A percentile compares a stretch with the other conserved stretches of the same genome.
Evolutionary conservation across 2,329 filamentous ascomycete genomes (phyloP).

Genomic region (Nakataea oryzae): DNA sequence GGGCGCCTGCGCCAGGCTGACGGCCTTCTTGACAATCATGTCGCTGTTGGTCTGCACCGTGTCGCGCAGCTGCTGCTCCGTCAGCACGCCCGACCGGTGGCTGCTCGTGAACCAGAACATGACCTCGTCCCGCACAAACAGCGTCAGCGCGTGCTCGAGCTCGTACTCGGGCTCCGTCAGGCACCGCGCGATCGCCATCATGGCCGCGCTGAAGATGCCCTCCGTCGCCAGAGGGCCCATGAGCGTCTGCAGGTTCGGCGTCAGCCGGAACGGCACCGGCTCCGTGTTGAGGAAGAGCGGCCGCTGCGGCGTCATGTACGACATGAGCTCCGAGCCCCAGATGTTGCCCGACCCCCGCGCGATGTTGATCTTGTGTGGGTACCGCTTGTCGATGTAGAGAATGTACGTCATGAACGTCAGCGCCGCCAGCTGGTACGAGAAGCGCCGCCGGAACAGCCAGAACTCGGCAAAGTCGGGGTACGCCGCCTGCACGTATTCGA

Average conservation of each 20-base stretch:
- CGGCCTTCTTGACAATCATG: slow-evolving; percentile 81
- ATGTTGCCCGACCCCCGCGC: slow-evolving; percentile 81
- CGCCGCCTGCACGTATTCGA: slow-evolving; percentile 81
- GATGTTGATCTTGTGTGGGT: slow-evolving; percentile 92
- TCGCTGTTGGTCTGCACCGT: slow-evolving; percentile 64
- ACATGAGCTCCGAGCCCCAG: slow-evolving; percentile 92
- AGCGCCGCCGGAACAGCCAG: slow-evolving; percentile 96
- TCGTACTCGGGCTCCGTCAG: slow-evolving; percentile 82
- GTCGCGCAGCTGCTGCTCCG: slow-evolving; percentile 57
- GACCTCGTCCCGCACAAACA: slow-evolving; percentile 97
- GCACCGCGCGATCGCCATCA: slow-evolving; percentile 95
- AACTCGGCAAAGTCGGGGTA: slow-evolving; percentile 90
- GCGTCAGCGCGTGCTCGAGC: slow-evolving; percentile 85
- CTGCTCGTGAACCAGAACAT: slow-evolving; percentile 87
- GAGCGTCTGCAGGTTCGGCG: slow-evolving; percentile 87
- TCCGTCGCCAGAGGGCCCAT: slow-evolving; percentile 95
- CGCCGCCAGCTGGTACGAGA: slow-evolving; percentile 89
- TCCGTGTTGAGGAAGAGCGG: slow-evolving; percentile 93
- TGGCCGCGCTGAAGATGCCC: slow-evolving; percentile 85
- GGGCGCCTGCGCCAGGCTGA: slow-evolving; percentile 70
- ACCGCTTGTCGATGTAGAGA: slow-evolving; percentile 92
- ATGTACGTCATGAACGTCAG: slow-evolving; percentile 98
- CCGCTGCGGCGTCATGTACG: slow-evolving; percentile 73
- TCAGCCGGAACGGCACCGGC: slow-evolving; percentile 92
- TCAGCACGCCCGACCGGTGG: slow-evolving; percentile 51